Percentiles rank a stretch among this genome's conserved stretches.
Conservation (phyloP, 371 early-diverging fungal genomes). For the Fennellomyces sp. region DNA sequence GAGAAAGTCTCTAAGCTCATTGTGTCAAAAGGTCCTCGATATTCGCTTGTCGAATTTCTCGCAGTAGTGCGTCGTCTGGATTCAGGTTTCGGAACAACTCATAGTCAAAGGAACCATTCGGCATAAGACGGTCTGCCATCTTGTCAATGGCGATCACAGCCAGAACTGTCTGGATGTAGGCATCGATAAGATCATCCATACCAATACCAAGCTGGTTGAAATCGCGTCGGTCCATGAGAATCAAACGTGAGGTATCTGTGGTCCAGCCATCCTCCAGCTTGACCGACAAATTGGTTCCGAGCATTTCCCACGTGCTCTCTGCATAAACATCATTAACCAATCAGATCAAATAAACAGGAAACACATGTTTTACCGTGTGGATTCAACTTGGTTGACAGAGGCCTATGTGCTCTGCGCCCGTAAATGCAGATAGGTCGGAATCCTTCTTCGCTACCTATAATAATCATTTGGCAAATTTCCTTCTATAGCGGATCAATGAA, state of each 20-base stretch:
- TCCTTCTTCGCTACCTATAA: constrained; percentile 58
- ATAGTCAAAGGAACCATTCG: constrained; percentile 71
- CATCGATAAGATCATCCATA: constrained; percentile 91
- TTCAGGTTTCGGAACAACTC: constrained; percentile 85
- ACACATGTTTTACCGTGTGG: constrained; percentile 34
- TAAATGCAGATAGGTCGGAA: constrained; percentile 90
- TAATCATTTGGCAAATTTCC: too few species aligned
- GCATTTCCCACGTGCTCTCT: constrained; percentile 87
- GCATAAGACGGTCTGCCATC: constrained; percentile 80
- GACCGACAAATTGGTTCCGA: constrained; percentile 90
- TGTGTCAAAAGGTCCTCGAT: background rate
- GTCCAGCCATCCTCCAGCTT: constrained; percentile 83
- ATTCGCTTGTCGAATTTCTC: constrained; percentile 70
- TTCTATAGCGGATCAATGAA: background rate
- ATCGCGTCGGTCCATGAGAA: constrained; percentile 93
- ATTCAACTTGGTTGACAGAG: constrained; percentile 68
- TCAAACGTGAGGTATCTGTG: constrained; percentile 82
- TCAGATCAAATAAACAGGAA: background rate
- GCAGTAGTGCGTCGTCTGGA: constrained; percentile 81
- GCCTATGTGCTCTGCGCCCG: constrained; percentile 84
- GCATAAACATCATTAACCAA: background rate
- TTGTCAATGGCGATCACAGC: constrained; percentile 91
- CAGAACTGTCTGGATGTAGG: constrained; percentile 90
- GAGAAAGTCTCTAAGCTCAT: background rate
- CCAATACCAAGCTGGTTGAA: constrained; percentile 91